Percentiles rank a stretch among this genome's conserved stretches.
These are phyloP conservation scores for Tuber calosporum DNA, from an alignment of 495 filamentous ascomycete species.

Conservation along the genomic window DNA sequence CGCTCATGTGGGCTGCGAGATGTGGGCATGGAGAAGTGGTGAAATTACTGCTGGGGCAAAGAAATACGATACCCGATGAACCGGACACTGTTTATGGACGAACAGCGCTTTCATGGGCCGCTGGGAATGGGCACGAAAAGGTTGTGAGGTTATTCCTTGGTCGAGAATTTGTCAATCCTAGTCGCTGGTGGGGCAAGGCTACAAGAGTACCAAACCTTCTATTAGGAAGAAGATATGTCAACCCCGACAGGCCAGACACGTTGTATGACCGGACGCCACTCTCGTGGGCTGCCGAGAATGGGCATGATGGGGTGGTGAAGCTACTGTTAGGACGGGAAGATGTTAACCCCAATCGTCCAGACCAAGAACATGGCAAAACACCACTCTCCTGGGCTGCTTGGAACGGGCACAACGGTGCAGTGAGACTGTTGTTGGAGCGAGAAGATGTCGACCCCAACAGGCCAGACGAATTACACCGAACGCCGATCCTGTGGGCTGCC, in stretches of 20 bases:
- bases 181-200: not conserved
- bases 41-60: not conserved
- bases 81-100: slow-evolving; percentile 1
- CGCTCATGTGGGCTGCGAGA: not conserved
- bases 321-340: slow-evolving; percentile 4
- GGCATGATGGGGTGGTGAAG: not conserved
- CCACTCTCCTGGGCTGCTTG: slow-evolving; percentile 1
- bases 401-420: not conserved
- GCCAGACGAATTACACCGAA: not conserved
- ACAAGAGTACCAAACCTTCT: not conserved
- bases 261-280: not conserved
- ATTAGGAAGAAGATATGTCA: not conserved
- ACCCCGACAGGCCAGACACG: not conserved
- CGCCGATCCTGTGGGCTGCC: not conserved
- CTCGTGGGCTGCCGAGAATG: not conserved
- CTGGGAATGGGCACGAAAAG: not conserved
- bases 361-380: not conserved
- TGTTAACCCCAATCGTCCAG: not conserved
- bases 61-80: not conserved
- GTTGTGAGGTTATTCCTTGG: not conserved
- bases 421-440: not conserved
- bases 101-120: not conserved
- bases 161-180: not conserved
- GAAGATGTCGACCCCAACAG: not conserved
- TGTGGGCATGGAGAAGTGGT: not conserved